Conservation (phyloP, 768 basidiomycete genomes). For the Suillus variegatus region DNA sequence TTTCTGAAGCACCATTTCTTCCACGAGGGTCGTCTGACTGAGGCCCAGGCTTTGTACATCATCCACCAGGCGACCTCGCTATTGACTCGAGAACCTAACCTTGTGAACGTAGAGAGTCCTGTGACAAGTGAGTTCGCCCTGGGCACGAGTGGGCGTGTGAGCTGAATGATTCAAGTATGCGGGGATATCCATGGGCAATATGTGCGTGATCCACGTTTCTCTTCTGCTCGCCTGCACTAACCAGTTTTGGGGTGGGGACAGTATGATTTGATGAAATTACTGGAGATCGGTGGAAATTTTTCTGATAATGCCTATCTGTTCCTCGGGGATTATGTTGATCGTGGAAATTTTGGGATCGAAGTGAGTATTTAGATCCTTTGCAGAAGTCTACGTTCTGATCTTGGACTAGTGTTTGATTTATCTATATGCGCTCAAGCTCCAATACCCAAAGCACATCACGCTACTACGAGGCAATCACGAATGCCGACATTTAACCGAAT, state of each 20-base stretch:
- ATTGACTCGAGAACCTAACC: constrained; percentile 76
- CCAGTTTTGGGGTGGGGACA: constrained; percentile 30
- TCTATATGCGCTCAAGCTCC: constrained; percentile 90
- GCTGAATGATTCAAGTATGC: constrained; percentile 59
- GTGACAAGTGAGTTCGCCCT: constrained; percentile 72
- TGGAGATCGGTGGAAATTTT: constrained; percentile 90
- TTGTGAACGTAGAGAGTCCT: constrained; percentile 85
- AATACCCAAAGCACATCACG: constrained; percentile 79
- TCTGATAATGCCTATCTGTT: constrained; percentile 88
- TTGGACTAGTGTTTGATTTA: constrained; percentile 78
- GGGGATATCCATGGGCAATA: constrained; percentile 99
- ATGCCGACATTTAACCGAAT: constrained; percentile 94
- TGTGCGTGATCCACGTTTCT: constrained; percentile 44
- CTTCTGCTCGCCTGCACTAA: constrained; percentile 1
- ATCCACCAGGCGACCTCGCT: constrained; percentile 66
- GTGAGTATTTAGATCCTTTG: constrained; percentile 33
- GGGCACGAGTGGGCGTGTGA: constrained; percentile 12
- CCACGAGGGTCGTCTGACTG: constrained; percentile 79
- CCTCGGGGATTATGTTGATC: constrained; percentile 96
- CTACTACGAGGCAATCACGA: constrained; percentile 96
- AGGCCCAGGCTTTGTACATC: constrained; percentile 85
- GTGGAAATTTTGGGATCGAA: constrained; percentile 89
- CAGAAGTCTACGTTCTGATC: constrained; percentile 6
- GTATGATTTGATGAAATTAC: constrained; percentile 98
- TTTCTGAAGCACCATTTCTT: constrained; percentile 91